Evolutionary conservation across 306 rosid species (phyloP), one percentile per base, ranked within the genome.

Genomic region (Heteromeles arbutifolia): DNA sequence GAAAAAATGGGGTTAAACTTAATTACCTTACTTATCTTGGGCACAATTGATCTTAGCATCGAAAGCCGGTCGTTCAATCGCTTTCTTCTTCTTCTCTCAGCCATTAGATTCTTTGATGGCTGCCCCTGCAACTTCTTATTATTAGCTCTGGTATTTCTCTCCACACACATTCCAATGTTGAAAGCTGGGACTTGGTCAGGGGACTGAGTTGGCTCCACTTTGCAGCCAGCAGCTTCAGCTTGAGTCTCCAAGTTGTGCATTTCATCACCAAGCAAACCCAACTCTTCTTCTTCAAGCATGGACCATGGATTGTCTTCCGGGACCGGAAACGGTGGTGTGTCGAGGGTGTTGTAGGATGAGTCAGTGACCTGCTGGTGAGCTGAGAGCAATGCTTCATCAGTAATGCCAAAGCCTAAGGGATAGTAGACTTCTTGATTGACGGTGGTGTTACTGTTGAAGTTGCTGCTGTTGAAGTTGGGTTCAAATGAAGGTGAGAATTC

Each of bases 31-130:
- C 97, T 95, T 77, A 95, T 95, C 95, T 92, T 95, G 6, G 98
- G 98, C 15, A 95, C 97, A 74, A 92, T 95, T 62, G 98, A 90
- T 86, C 98, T 89, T 28, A 95, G 89, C 98, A 92, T 95, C 7
- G 97, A 90, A 71, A 95, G 97, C 8, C 98, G 86, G 18, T 95
- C 98, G 22, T 95, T 92, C 31, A 95, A 76, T 54, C 97, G 80
- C 82, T 95, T 95, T 69, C 97, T 88, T 83, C 98, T 82, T 61
- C 98, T 84, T 74, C 98, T 87, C 82, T 92, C 97, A 0, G 98
- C 97, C 98, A 95, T 95, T 24, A 95, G 87, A 85, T 95, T 95
- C 93, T 95, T 95, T 22, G 97, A 95, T 6, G 97, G 98, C 78
- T 90, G 92, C 34, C 98, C 96, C 82, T 86, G 96, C 53, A 86